These are phyloP conservation scores for Suillus alpinus DNA, from an alignment of 768 basidiomycete genomes.

Conservation along the genomic window DNA sequence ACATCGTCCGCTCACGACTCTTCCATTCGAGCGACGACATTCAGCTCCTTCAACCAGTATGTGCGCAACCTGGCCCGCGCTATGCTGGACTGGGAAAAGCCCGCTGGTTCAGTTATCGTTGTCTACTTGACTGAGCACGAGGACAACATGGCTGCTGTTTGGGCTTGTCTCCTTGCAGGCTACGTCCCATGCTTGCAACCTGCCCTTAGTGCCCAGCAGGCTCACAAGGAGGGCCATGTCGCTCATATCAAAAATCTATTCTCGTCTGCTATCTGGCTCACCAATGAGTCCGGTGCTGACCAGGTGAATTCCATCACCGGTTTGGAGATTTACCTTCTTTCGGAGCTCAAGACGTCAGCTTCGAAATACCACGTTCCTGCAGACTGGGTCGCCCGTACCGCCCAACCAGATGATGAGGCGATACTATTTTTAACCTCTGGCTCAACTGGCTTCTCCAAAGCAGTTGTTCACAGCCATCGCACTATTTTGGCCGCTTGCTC, in stretches of 20 bases:
- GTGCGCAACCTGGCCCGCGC: slow-evolving; percentile 8
- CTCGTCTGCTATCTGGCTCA: slow-evolving; percentile 8
- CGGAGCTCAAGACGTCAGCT: slow-evolving; percentile 4
- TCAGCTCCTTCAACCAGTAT: slow-evolving; percentile 8
- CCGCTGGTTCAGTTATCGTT: slow-evolving; percentile 5
- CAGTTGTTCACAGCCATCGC: slow-evolving; percentile 28
- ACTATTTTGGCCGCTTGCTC: slow-evolving; percentile 31
- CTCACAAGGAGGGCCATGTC: slow-evolving; percentile 10
- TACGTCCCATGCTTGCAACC: slow-evolving; percentile 9
- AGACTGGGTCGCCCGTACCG: slow-evolving; percentile 1
- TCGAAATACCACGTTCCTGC: neutral
- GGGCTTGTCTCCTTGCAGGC: slow-evolving; percentile 9
- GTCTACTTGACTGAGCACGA: slow-evolving; percentile 10
- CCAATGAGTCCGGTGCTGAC: slow-evolving; percentile 5
- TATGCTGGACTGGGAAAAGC: slow-evolving; percentile 6
- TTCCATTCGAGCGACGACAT: slow-evolving; percentile 4
- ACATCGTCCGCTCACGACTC: slow-evolving; percentile 8
- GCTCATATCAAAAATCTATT: slow-evolving; percentile 9
- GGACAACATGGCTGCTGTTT: slow-evolving; percentile 10
- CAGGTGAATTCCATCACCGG: slow-evolving; percentile 6
- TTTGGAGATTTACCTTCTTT: slow-evolving; percentile 5
- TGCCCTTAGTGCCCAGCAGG: slow-evolving; percentile 7
- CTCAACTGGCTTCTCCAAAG: slow-evolving; percentile 35
- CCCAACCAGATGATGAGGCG: slow-evolving; percentile 6
- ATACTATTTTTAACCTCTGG: slow-evolving; percentile 27